phyloP scores from a whole-genome alignment of 1,284 basidiomycete genomes.

The Volvariella volvacea region DNA sequence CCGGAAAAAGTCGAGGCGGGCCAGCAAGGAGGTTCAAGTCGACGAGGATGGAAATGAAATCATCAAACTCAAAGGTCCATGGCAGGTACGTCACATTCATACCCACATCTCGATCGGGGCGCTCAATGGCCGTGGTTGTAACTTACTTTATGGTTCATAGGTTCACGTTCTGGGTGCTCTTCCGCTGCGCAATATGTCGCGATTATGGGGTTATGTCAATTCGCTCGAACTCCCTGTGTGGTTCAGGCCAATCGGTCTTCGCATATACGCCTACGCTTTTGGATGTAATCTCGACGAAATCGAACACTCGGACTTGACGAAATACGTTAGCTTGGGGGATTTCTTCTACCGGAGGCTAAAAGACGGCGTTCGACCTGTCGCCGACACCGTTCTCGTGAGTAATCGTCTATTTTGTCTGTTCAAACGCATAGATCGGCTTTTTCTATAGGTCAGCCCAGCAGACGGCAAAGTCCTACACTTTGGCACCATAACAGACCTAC shows the following conservation, averaged over 20 bases:
- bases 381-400: conserved; percentile 69
- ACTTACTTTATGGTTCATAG: no score
- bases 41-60: conserved; percentile 68
- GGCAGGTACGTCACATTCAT: no score
- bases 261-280: conserved; percentile 81
- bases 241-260: conserved; percentile 87
- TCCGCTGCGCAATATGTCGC: conserved; percentile 89
- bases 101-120: no score
- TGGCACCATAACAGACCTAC: conserved; percentile 76
- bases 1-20: conserved; percentile 48
- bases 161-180: conserved; percentile 95
- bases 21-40: conserved; percentile 58
- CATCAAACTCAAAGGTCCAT: conserved; percentile 82
- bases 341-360: conserved; percentile 95
- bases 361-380: conserved; percentile 77
- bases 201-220: conserved; percentile 95
- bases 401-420: neutral
- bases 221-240: conserved; percentile 89
- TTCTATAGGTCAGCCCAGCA: conserved; percentile 76
- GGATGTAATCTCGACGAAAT: conserved; percentile 95
- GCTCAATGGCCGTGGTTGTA: no score
- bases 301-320: conserved; percentile 68
- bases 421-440: neutral
- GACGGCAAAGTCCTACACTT: conserved; percentile 93
- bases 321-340: conserved; percentile 82